Percentiles rank a stretch among this genome's conserved stretches.
These are phyloP conservation scores for Zasmidium cellare DNA, from an alignment of 2,329 filamentous ascomycete species.

Conservation along the genomic window DNA sequence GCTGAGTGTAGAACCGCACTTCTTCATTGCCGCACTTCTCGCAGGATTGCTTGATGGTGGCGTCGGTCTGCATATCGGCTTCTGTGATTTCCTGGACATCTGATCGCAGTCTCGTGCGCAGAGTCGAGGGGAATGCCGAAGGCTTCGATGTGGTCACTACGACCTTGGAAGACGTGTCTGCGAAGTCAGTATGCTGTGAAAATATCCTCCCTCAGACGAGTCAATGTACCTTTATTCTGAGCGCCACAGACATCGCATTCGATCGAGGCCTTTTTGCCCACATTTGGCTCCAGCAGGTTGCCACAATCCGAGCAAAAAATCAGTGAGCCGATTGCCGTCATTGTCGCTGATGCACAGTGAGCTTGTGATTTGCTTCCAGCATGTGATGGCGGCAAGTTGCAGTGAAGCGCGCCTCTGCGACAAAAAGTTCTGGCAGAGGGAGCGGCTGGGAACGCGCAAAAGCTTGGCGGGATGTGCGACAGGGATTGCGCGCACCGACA, in stretches of 20 bases:
- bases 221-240: conserved; percentile 70
- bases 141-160: conserved; percentile 84
- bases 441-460: no score
- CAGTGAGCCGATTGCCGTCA: conserved; percentile 87
- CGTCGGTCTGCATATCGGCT: conserved; percentile 67
- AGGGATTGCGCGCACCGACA: no score
- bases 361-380: not conserved
- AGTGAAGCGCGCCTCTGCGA: not conserved
- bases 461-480: no score
- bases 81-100: conserved; percentile 78
- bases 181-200: not conserved
- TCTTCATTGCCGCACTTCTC: conserved; percentile 78
- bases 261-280: conserved; percentile 73
- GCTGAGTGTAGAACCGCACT: conserved; percentile 81
- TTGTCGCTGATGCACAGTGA: conserved; percentile 41
- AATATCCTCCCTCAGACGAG: not conserved
- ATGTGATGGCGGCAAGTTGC: not conserved
- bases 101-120: conserved; percentile 77
- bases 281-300: conserved; percentile 80
- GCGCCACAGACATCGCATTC: conserved; percentile 84
- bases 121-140: conserved; percentile 83
- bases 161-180: conserved; percentile 73
- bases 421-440: conserved; percentile 4
- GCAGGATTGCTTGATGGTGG: conserved; percentile 68
- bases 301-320: conserved; percentile 94